A percentile compares a stretch with the other conserved stretches of the same genome.
phyloP scores from a whole-genome alignment of 805 yeast species.

The Kodamaea hsintzibuensis region DNA sequence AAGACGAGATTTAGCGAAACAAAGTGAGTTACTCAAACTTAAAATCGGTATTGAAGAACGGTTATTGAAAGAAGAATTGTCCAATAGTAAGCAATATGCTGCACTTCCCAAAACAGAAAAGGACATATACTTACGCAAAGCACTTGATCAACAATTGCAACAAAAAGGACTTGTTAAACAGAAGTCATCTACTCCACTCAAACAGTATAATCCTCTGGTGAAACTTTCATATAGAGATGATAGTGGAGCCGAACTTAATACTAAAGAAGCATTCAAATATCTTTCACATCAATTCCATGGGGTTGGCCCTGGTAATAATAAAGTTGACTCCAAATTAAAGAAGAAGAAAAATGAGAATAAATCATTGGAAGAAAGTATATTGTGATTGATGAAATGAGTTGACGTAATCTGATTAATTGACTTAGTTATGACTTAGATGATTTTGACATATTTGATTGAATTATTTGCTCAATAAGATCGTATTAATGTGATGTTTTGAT shows the following conservation, averaged over 20 bases:
- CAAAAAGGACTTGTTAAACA: slow-evolving; percentile 24
- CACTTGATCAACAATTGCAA: slow-evolving; percentile 30
- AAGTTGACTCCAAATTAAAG: slow-evolving; percentile 13
- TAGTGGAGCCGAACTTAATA: slow-evolving; percentile 54
- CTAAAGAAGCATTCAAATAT: slow-evolving; percentile 75
- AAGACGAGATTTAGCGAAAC: slow-evolving; percentile 24
- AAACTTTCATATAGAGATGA: slow-evolving; percentile 63
- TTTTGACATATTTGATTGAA: too few species aligned
- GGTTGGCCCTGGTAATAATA: slow-evolving; percentile 26
- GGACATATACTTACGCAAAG: slow-evolving; percentile 23
- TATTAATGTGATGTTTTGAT: too few species aligned
- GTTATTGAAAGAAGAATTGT: slow-evolving; percentile 29
- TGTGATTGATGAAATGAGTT: not conserved
- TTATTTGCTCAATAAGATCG: too few species aligned
- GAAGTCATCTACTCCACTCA: slow-evolving; percentile 1
- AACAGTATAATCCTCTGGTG: slow-evolving; percentile 48
- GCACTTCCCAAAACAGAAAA: slow-evolving; percentile 30
- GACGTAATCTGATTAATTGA: too few species aligned
- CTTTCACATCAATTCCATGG: slow-evolving; percentile 83
- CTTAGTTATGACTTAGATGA: too few species aligned
- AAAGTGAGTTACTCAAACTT: slow-evolving; percentile 31
- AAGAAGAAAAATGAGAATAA: slow-evolving; percentile 7
- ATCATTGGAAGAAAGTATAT: slow-evolving; percentile 1
- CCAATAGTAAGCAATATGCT: slow-evolving; percentile 25
- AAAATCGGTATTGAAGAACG: slow-evolving; percentile 36